Evolutionary conservation across 805 yeast genomes (phyloP), one percentile per base, ranked within the genome.

Genomic region (Saturnispora halmiae): DNA sequence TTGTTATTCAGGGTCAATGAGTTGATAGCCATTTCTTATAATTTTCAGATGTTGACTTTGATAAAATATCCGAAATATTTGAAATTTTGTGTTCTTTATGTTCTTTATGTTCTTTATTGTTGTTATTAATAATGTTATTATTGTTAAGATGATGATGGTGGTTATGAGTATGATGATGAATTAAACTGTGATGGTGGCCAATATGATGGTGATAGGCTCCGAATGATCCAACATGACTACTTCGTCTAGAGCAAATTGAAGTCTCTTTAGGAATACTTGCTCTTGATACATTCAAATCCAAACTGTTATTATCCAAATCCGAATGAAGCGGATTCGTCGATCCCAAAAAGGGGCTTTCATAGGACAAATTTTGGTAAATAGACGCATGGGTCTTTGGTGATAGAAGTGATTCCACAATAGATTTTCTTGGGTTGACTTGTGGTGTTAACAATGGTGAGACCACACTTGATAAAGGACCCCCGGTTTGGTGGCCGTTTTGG

Each of bases 391-490:
- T 39, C 14, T 41, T 50, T 11, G 59, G 61, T 2, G 61, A 55
- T 30, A 49, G 51, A 7, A 51, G 15, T 2, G 46, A 40, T 8
- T 39, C 43, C 3, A 41, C 39, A 16, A 42, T 38, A 4, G 45
- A 43, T 27, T 37, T 31, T 19, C 47, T 34, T 15, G 51, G 45
- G 6, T 34, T 30, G 31, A 49, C 49, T 33, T 57, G 61, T 6
- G 63, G 61, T 7, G 57, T 53, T 26, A 59, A 42, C 14, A 56
- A 37, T 1, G 64, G 63, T 3, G 61, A 58, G n/a, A 55, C 46
- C 7, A 54, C 49, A 11, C 38, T 46, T 37, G 46, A 44, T 28
- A 43, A 28, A 1, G 33, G 34, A 6, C 21, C 8, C 15, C 41
- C n/a, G 46, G 47, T n/a, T 46, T 24, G 8, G 49, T 47, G n/a